These are phyloP conservation scores for Aegilops speltoides DNA, from an alignment of 176 grass and related monocot genomes.

Conservation along the genomic window DNA sequence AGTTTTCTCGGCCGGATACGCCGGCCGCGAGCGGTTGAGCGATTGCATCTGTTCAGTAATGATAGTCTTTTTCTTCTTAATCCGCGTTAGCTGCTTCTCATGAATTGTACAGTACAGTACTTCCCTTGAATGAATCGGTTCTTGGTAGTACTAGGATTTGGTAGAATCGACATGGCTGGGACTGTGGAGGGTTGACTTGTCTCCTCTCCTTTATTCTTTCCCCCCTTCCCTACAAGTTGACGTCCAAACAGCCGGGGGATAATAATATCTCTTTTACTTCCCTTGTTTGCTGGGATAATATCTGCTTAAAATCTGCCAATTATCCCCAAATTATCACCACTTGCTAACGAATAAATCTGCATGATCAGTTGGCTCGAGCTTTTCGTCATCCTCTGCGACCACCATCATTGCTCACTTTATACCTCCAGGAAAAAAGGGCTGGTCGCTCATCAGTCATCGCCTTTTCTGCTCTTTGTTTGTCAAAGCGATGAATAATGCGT, in stretches of 20 bases:
- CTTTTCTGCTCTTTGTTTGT: conserved; percentile 9
- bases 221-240: not conserved
- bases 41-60: conserved; percentile 9
- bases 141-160: conserved; percentile 23
- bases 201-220: not conserved
- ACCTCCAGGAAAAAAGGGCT: not conserved
- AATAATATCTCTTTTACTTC: no score
- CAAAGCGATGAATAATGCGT: not conserved
- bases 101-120: not conserved
- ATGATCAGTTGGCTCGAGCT: not conserved
- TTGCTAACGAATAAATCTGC: not conserved
- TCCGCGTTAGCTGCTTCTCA: conserved; percentile 8
- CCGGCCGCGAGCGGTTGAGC: not conserved
- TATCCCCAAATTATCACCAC: not conserved
- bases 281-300: conserved; percentile 1
- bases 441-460: not conserved
- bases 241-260: not conserved
- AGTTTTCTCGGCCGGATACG: conserved; percentile 15
- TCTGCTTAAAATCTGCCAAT: not conserved
- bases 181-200: conserved; percentile 47
- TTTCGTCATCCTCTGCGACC: not conserved
- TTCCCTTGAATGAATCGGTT: conserved; percentile 20
- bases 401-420: conserved; percentile 15
- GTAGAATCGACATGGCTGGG: not conserved
- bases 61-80: not conserved